Evolutionary conservation across 176 grass and related monocot genomes (phyloP).

Genomic region (Saccharum spontaneum): DNA sequence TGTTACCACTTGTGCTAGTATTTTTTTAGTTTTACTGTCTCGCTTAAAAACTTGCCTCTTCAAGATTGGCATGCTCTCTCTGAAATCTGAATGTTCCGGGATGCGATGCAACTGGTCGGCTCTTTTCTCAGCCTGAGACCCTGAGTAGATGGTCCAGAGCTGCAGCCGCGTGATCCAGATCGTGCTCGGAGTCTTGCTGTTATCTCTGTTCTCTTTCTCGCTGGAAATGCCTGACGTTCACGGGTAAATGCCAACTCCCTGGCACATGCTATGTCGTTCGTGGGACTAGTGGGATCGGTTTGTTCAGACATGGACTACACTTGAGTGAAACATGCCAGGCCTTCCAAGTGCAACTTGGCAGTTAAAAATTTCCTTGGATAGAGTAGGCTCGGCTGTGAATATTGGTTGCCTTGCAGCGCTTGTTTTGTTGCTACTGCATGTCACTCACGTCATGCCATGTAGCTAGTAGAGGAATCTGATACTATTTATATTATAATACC

Average conservation of each 20-base stretch:
- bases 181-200: not conserved
- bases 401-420: not conserved
- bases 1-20: not conserved
- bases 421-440: not conserved
- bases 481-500: not conserved
- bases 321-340: not conserved
- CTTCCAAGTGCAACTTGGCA: not conserved
- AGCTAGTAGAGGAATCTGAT: conserved; percentile 26
- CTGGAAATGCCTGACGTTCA: not conserved
- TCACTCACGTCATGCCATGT: not conserved
- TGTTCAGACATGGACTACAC: not conserved
- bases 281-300: not conserved
- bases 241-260: not conserved
- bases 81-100: not conserved
- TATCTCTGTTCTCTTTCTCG: not conserved
- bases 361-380: not conserved
- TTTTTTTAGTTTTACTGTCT: too few species aligned
- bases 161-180: not conserved
- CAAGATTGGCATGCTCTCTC: not conserved
- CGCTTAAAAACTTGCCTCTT: not conserved
- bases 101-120: not conserved
- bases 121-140: not conserved
- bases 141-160: not conserved
- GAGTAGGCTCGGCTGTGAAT: not conserved
- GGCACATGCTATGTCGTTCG: not conserved